Conservation (phyloP, 2,329 filamentous ascomycete species). For the Daldinia eschscholtzii region DNA sequence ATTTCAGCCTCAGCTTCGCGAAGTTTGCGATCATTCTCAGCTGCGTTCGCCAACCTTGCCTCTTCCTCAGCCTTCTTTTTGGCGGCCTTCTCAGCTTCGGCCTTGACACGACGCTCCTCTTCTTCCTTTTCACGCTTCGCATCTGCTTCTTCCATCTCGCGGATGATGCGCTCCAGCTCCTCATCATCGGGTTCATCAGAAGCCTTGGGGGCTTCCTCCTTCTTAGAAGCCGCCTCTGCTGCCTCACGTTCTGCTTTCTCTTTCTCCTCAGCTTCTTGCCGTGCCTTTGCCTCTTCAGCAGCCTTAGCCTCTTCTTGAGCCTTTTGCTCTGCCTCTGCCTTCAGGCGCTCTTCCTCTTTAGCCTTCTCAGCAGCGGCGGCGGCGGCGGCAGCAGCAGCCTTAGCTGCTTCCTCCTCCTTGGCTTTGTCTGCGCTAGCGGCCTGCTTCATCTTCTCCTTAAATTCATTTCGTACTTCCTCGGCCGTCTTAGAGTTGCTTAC, state of each 20-base stretch:
- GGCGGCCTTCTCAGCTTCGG: slow-evolving; percentile 60
- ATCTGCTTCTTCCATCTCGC: slow-evolving; percentile 71
- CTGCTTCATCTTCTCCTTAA: slow-evolving; percentile 81
- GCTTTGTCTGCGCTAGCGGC: slow-evolving; percentile 62
- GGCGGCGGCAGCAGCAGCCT: slow-evolving; percentile 36
- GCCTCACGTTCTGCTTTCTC: slow-evolving; percentile 47
- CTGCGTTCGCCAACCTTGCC: slow-evolving; percentile 60
- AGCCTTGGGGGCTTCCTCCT: slow-evolving; percentile 54
- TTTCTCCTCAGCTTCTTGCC: slow-evolving; percentile 49
- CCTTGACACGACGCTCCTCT: slow-evolving; percentile 58
- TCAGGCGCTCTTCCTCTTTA: slow-evolving; percentile 43
- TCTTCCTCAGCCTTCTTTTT: slow-evolving; percentile 59
- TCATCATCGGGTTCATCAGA: slow-evolving; percentile 63
- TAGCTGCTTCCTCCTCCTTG: slow-evolving; percentile 61
- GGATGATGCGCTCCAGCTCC: slow-evolving; percentile 70
- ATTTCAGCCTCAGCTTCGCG: slow-evolving; percentile 79
- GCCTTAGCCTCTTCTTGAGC: slow-evolving; percentile 48
- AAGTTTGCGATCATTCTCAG: slow-evolving; percentile 73
- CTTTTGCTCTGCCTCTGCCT: slow-evolving; percentile 48
- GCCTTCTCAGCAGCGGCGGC: slow-evolving; percentile 48
- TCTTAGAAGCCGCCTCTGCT: slow-evolving; percentile 51
- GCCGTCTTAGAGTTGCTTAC: slow-evolving; percentile 75
- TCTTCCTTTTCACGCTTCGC: slow-evolving; percentile 63
- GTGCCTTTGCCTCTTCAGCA: slow-evolving; percentile 54
- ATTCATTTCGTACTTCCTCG: slow-evolving; percentile 86